Base-by-base conservation (phyloP, 2,329 filamentous ascomycete species). In the Akanthomyces lecanii region DNA sequence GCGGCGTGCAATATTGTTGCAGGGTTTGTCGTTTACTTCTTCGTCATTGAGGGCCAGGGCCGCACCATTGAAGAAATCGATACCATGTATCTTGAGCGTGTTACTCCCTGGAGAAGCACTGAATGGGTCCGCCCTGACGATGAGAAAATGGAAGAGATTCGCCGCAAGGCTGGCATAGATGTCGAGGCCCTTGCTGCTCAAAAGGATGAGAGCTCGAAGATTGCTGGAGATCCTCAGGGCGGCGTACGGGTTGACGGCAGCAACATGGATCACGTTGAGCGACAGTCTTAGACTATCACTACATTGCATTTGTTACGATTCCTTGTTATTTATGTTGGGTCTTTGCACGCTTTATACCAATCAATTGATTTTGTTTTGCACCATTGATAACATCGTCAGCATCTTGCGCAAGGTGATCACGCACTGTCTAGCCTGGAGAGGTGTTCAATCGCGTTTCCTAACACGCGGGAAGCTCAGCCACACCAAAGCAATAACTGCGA, bases 61-160 rank as follows among this genome's bases (percentile, higher is more conserved):
- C 83, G 89, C 6, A 87, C 85, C 0, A 80, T 94, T 1, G 90
- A 94, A 76, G 89, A 93, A 73, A 89, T 94, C 62, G 90, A 94
- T 69, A 88, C 86, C 54, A 90, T 90, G 87, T 92, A 92, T 67
- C 79, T 90, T 42, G 78, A 88, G 56, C 77, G 77, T 30, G 86
- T 91, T 21, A 83, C 78, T 67, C 87, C 89, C 0, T 85, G 84
- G 77, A 83, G 85, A 78, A 88, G 85, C 68, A 72, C 77, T 52
- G 76, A 81, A 65, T 90, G 83, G 83, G 67, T 75, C 5, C 71
- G 79, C 0, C 79, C 79, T 0, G 71, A 76, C 1, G 75, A 77
- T 0, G 77, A 80, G 62, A 74, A 79, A 64, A 79, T 81, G 70
- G 72, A 75, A 0, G 69, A 72, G 16, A 79, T 79, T 14, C 71